These are phyloP conservation scores for Megacollybia marginata DNA, from an alignment of 768 basidiomycete species.

Conservation along the genomic window DNA sequence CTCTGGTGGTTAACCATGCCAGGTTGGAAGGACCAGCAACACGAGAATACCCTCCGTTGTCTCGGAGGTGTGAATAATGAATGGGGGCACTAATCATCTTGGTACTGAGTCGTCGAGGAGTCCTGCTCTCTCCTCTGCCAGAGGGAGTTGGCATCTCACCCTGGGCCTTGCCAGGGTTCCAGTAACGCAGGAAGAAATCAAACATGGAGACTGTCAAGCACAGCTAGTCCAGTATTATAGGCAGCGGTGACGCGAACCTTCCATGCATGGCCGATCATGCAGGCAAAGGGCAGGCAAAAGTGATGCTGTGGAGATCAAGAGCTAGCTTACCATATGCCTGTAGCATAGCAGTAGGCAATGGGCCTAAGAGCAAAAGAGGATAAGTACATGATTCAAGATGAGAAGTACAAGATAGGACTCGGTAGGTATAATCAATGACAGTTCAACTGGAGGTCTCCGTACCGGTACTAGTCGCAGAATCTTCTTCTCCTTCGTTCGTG, in stretches of 20 bases:
- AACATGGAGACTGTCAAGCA: neutral
- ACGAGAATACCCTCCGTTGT: neutral
- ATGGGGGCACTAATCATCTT: neutral
- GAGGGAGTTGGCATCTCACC: neutral
- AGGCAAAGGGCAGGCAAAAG: neutral
- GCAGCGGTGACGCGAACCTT: neutral
- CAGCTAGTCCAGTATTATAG: neutral
- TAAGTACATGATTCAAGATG: neutral
- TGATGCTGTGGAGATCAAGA: neutral
- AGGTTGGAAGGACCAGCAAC: slow-evolving; percentile 3
- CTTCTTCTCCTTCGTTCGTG: neutral
- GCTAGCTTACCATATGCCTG: neutral
- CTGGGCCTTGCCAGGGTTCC: neutral
- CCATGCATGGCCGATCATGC: neutral
- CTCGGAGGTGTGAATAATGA: neutral
- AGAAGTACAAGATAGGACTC: neutral
- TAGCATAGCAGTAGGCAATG: neutral
- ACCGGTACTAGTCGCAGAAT: neutral
- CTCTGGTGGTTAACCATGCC: slow-evolving; percentile 1
- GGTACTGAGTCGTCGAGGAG: neutral
- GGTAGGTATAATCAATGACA: neutral
- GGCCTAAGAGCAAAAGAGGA: neutral
- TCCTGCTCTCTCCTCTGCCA: neutral
- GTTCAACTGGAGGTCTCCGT: neutral
- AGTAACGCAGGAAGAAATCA: neutral